phyloP scores from a whole-genome alignment of 2,329 filamentous ascomycete genomes.

The Claviceps citrina region DNA sequence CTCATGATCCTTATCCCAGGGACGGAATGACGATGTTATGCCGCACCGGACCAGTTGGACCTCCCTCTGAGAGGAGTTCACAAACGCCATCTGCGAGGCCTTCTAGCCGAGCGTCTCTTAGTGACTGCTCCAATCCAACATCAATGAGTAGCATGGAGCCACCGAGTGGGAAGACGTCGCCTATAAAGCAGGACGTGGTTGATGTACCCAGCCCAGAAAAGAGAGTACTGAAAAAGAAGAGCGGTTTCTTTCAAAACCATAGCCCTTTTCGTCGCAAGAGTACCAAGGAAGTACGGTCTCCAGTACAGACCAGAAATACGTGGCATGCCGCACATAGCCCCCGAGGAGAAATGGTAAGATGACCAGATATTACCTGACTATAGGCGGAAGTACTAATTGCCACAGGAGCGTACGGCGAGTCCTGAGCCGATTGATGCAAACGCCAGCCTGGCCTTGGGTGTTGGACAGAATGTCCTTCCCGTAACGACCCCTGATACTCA shows the following conservation, averaged over 20 bases:
- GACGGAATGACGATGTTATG: conserved; percentile 98
- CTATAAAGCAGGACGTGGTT: conserved; percentile 46
- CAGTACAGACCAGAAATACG: conserved; percentile 37
- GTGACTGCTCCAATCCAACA: conserved; percentile 78
- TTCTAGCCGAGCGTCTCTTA: conserved; percentile 74
- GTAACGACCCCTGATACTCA: conserved; percentile 64
- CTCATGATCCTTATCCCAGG: conserved; percentile 84
- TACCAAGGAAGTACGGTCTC: conserved; percentile 47
- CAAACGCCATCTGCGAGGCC: conserved; percentile 49
- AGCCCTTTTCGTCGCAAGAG: conserved; percentile 90
- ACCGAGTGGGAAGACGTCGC: conserved; percentile 57
- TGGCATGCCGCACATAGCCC: conserved; percentile 33
- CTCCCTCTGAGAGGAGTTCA: conserved; percentile 38
- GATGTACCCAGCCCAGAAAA: conserved; percentile 43
- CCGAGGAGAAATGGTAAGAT: conserved; percentile 5
- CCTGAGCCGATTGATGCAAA: conserved; percentile 83
- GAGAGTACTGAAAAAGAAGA: conserved; percentile 53
- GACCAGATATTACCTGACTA: not conserved
- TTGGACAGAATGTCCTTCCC: conserved; percentile 91
- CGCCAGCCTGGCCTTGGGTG: conserved; percentile 80
- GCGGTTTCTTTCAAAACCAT: conserved; percentile 84
- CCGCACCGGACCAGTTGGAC: conserved; percentile 52
- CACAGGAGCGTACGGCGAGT: conserved; percentile 38
- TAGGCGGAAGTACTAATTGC: not conserved
- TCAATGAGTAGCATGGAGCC: conserved; percentile 79